Evolutionary conservation across 2,329 filamentous ascomycete genomes (phyloP), one percentile per base, ranked within the genome.

Genomic region (Cladosporium sp.): DNA sequence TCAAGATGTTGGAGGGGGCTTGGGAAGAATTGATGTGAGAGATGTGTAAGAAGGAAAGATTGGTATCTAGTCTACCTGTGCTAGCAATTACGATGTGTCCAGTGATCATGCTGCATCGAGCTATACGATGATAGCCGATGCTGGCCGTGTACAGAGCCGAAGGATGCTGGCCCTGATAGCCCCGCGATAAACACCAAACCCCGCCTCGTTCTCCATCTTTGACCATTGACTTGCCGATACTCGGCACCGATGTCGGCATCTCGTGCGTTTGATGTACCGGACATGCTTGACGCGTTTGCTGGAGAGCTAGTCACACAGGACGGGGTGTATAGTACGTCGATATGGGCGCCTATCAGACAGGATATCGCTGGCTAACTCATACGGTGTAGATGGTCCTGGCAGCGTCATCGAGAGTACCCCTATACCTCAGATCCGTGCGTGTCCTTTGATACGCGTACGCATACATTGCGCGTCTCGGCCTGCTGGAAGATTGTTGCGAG

Each of bases 121-220:
- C 34, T 46, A 58, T 46, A 58, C 56, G 56, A 43, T 58, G 56
- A 43, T 58, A 43, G 56, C 56, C 56, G 56, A 58, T 58, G 56
- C 34, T 58, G 56, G 34, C 56, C 56, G 56, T 58, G 36, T 39
- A 13, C 6, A 46, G 56, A 56, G 51, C 56, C 56, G 56, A 54
- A 54, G 51, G 51, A n/a, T n/a, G 26, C 51, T 46, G n/a, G 49
- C 26, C 26, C 25, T 53, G 49, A 54, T n/a, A 28, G 25, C 51
- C 51, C 51, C 51, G 51, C 51, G 30, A 46, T 39, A 26, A 43
- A 58, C 36, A 58, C 46, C 56, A 58, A 58, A 58, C 56, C 56
- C 56, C 56, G 56, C 56, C 56, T 57, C 13, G 1, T 56, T 28
- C 39, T 46, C 39, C 39, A 46, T 46, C 39, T 23, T 46, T 46